Conservation (phyloP, 768 basidiomycete genomes). For the Coprinopsis cinerea region DNA sequence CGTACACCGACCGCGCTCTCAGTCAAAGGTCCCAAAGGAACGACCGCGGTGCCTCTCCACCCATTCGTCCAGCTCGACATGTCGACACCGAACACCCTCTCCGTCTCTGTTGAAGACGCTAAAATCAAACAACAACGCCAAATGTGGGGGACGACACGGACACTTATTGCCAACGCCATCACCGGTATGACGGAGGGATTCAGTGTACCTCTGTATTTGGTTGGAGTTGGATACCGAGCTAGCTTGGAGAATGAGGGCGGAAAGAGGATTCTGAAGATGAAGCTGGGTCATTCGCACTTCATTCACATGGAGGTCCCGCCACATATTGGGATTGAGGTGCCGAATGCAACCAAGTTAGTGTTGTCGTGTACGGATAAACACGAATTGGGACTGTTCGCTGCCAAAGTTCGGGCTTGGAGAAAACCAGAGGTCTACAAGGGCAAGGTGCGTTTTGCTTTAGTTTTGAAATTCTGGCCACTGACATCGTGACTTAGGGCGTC, state of each 20-base stretch:
- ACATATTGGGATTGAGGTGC: conserved; percentile 76
- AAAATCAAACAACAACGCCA: conserved; percentile 71
- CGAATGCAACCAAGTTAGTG: conserved; percentile 77
- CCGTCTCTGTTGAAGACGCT: conserved; percentile 59
- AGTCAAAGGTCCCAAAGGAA: conserved; percentile 43
- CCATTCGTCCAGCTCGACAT: conserved; percentile 41
- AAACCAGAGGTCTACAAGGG: conserved; percentile 97
- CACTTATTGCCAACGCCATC: conserved; percentile 86
- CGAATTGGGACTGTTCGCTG: conserved; percentile 79
- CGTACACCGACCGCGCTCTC: conserved; percentile 33
- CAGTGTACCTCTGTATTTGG: conserved; percentile 75
- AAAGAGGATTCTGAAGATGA: conserved; percentile 75
- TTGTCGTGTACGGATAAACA: conserved; percentile 87
- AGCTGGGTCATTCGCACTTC: conserved; percentile 88
- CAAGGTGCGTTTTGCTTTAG: conserved; percentile 56
- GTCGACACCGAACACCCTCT: conserved; percentile 31
- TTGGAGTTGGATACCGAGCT: conserved; percentile 93
- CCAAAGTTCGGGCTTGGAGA: conserved; percentile 75
- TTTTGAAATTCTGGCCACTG: conserved; percentile 1
- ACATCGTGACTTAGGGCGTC: conserved; percentile 56
- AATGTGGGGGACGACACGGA: conserved; percentile 94
- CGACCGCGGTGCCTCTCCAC: conserved; percentile 40
- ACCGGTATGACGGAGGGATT: conserved; percentile 88
- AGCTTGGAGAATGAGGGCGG: conserved; percentile 68
- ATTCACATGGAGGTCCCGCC: conserved; percentile 79